Base-by-base conservation (phyloP, 306 rosid genomes). In the Quercus ilex region DNA sequence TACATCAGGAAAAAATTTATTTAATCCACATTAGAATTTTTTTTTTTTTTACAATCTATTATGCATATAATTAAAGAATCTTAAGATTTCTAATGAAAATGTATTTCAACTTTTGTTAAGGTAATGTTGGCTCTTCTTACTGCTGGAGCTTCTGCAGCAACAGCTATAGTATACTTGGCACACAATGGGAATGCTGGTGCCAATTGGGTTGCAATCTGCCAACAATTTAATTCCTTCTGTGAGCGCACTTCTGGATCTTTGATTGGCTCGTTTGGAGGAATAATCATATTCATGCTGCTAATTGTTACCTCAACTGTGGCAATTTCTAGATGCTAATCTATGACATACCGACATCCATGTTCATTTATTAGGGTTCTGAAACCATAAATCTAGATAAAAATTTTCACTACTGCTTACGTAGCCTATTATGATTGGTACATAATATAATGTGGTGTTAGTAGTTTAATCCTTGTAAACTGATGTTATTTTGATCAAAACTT, bases 91-190 rank as follows among this genome's bases (percentile, higher is more conserved):
- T 65, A 1, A 81, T 51, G 1, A 38, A 57, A 55, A 59, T 31
- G 13, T 26, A 13, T 33, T 4, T 18, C 60, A 55, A 63, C 68
- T 10, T 60, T 12, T 84, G 78, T 82, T 57, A 84, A 90, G 91
- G 85, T 65, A 21, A 88, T 87, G 90, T 4, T 85, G 91, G 89
- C 81, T 75, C 83, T 91, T 43, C 35, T 87, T 4, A 74, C 86
- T 55, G 84, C 85, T 0, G 90, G 82, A 51, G 91, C 92, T 28
- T 90, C 94, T 0, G 88, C 92, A 55, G 91, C 94, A 69, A 25
- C 90, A 70, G 71, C 87, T 1, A 85, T 85, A 63, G 91, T 88
- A 28, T 74, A 55, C 79, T 46, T 91, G 77, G 92, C 92, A 69
- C 89, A 91, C 53, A 6, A 88, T 5, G 95, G 92, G 31, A 89